phyloP scores from a whole-genome alignment of 352 stramenopile species.

The Phytopythium oedochilum region DNA sequence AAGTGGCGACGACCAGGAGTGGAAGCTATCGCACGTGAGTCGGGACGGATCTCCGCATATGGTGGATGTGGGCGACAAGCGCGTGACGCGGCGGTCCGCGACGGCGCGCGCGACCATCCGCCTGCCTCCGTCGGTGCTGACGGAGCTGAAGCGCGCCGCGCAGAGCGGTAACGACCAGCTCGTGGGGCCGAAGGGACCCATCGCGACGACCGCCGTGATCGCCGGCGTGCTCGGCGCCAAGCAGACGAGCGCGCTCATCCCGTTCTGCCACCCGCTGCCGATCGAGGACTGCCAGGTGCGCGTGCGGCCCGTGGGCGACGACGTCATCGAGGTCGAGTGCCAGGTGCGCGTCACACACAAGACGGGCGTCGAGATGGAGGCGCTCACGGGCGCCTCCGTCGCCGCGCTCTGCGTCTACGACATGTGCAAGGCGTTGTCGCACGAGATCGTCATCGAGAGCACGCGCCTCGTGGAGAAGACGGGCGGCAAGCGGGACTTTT shows the following conservation, averaged over 20 bases:
- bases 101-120: slow-evolving; percentile 82
- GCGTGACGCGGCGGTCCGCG: slow-evolving; percentile 73
- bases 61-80: slow-evolving; percentile 91
- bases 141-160: slow-evolving; percentile 39
- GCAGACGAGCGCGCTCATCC: slow-evolving; percentile 90
- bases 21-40: slow-evolving; percentile 55
- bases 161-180: slow-evolving; percentile 22
- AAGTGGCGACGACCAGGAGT: slow-evolving; percentile 6
- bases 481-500: slow-evolving; percentile 87
- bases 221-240: slow-evolving; percentile 93
- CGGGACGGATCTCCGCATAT: slow-evolving; percentile 62
- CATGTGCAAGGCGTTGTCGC: slow-evolving; percentile 97
- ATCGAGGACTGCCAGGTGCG: slow-evolving; percentile 88
- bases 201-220: slow-evolving; percentile 90
- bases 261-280: slow-evolving; percentile 92
- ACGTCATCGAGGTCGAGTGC: slow-evolving; percentile 84
- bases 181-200: slow-evolving; percentile 85
- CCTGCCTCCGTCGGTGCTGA: slow-evolving; percentile 79
- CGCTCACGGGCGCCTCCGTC: slow-evolving; percentile 91
- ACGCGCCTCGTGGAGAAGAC: slow-evolving; percentile 90
- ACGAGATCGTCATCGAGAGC: slow-evolving; percentile 92
- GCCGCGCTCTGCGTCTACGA: slow-evolving; percentile 97
- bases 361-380: slow-evolving; percentile 96
- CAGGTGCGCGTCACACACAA: slow-evolving; percentile 90
- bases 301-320: slow-evolving; percentile 51